Conservation (phyloP, 495 filamentous ascomycete genomes). For the Trichocladium antarcticum region DNA sequence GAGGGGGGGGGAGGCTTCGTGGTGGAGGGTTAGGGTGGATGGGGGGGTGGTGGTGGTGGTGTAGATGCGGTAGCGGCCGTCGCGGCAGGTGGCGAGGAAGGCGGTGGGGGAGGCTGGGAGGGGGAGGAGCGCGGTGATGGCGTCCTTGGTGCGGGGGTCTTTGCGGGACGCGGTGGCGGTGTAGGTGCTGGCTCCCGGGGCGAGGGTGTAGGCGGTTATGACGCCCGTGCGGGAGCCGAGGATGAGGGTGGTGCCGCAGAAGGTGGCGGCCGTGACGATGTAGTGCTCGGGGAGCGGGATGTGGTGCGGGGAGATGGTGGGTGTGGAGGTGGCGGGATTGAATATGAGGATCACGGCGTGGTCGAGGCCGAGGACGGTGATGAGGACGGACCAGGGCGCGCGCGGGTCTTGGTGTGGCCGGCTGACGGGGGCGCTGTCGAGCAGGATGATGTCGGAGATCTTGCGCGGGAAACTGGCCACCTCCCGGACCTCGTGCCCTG, state of each 20-base stretch:
- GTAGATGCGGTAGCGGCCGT: slow-evolving; percentile 60
- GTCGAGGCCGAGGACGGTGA: slow-evolving; percentile 18
- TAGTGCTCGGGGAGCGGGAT: slow-evolving; percentile 17
- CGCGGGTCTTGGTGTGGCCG: neutral
- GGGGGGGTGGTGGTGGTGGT: slow-evolving; percentile 14
- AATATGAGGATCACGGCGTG: slow-evolving; percentile 14
- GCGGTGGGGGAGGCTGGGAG: slow-evolving; percentile 22
- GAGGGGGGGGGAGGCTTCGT: slow-evolving; percentile 45
- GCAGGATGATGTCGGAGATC: slow-evolving; percentile 41
- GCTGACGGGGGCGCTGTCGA: neutral
- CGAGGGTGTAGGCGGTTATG: slow-evolving; percentile 18
- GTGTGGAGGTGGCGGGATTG: neutral
- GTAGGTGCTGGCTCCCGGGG: slow-evolving; percentile 1
- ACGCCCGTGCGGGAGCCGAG: slow-evolving; percentile 51
- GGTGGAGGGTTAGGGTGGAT: slow-evolving; percentile 21
- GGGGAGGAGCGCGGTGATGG: slow-evolving; percentile 54
- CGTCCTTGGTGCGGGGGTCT: slow-evolving; percentile 49
- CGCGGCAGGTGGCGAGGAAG: slow-evolving; percentile 59
- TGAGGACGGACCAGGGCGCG: slow-evolving; percentile 10
- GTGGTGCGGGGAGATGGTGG: neutral
- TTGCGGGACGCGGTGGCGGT: slow-evolving; percentile 11
- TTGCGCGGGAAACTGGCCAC: slow-evolving; percentile 36
- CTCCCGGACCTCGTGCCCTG: slow-evolving; percentile 18
- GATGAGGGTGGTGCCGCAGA: slow-evolving; percentile 39
- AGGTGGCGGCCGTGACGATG: slow-evolving; percentile 25